Evolutionary conservation across 176 grass and related monocot genomes (phyloP).

Genomic region (Elaeis guineensis): DNA sequence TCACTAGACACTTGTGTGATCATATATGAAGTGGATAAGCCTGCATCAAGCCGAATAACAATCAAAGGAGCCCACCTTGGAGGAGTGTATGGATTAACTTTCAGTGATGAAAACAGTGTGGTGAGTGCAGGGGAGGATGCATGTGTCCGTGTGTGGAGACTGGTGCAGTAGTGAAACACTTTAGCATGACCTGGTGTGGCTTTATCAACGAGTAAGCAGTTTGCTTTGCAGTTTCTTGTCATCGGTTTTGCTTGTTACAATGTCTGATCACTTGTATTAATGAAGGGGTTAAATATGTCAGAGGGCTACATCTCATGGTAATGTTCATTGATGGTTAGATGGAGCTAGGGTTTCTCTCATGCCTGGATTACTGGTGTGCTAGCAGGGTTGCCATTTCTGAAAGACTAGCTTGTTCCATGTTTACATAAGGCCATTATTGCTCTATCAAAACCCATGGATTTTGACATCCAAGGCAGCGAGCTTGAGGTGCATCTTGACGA

Average conservation of each 20-base stretch:
- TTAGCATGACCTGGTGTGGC: neutral
- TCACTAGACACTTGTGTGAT: constrained; percentile 87
- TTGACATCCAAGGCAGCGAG: too few species aligned
- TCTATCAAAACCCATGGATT: too few species aligned
- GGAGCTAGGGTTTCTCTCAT: too few species aligned
- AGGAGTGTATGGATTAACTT: constrained; percentile 84
- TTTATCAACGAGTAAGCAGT: neutral
- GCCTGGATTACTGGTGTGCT: too few species aligned
- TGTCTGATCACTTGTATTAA: too few species aligned
- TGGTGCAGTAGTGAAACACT: constrained; percentile 44
- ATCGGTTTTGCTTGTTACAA: neutral
- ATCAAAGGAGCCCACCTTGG: constrained; percentile 92
- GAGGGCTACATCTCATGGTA: too few species aligned
- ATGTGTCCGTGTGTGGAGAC: constrained; percentile 80
- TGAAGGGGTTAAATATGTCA: too few species aligned
- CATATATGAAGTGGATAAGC: constrained; percentile 79
- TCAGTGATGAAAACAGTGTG: constrained; percentile 43
- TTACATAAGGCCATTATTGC: too few species aligned
- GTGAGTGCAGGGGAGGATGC: constrained; percentile 78
- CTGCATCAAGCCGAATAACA: constrained; percentile 57
- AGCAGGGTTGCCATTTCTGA: too few species aligned
- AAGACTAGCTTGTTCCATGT: too few species aligned
- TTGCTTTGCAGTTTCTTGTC: neutral
- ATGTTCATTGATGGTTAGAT: too few species aligned
- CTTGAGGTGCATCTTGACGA: too few species aligned